Base-by-base conservation (phyloP, 2,329 filamentous ascomycete species). In the Ascochyta fabae region DNA sequence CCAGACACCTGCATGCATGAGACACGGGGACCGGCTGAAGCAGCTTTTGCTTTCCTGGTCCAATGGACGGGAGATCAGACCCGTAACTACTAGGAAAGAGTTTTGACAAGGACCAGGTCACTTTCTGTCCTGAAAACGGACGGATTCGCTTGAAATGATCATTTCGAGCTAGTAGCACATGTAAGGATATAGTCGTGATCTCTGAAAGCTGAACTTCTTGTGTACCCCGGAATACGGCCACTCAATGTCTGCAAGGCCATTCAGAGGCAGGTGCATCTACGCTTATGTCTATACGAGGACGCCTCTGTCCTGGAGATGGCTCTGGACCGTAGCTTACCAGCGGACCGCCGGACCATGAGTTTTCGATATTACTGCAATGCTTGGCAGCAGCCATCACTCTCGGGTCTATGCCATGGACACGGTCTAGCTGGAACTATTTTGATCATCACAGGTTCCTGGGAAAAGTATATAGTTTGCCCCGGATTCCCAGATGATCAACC, bases 261-360 rank as follows among this genome's bases (percentile, higher is more conserved):
- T 40, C 44, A 48, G 42, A 46, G 51, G 35, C 42, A 49, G 49
- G 42, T 57, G 40, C 49, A 61, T 57, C 48, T 15, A 10, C 50
- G 40, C 45, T 53, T 36, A 52, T 53, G 60, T 40, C 43, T 43
- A 74, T 67, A 74, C 67, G 65, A 70, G 69, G 66, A 70, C 68
- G 68, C 62, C 67, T 69, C 63, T 69, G 62, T 57, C 53, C 19
- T 48, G 29, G 39, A 36, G 43, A 59, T 35, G 39, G 40, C 49
- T 67, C 57, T 68, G 46, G 57, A 66, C 69, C 67, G 67, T 65
- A 69, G 61, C 65, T 43, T 58, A 53, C 41, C 50, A 62, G 56
- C 66, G 67, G 66, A 62, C 67, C 66, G 66, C 65, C 68, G 68
- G 66, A 63, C 69, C 66, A 69, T 41, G 62, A 70, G 72, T 70